A percentile compares a stretch with the other conserved stretches of the same genome.
Conservation (phyloP, 2,329 filamentous ascomycete genomes). For the Trichoderma asperellum region DNA sequence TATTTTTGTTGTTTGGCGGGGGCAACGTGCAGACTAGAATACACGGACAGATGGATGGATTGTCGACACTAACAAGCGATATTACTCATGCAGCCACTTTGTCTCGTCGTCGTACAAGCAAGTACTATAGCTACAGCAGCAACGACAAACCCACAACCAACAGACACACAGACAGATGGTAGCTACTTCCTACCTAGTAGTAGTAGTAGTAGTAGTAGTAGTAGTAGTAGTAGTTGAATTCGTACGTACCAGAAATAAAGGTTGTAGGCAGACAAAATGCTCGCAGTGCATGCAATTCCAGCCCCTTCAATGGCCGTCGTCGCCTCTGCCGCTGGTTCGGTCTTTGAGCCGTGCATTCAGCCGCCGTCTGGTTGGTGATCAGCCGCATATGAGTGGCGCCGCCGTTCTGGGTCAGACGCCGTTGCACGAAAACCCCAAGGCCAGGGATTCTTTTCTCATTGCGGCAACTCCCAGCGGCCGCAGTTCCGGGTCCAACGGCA, state of each 20-base stretch:
- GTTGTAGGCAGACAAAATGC: too few species aligned
- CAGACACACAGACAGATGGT: not conserved
- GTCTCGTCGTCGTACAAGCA: not conserved
- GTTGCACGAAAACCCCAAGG: not conserved
- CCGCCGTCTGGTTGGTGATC: not conserved
- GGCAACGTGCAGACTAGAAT: not conserved
- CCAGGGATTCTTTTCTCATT: not conserved
- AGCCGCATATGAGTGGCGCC: not conserved
- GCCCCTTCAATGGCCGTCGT: not conserved
- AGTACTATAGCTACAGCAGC: not conserved
- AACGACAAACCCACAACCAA: too few species aligned
- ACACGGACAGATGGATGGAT: not conserved
- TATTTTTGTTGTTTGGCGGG: not conserved
- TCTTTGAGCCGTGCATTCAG: not conserved
- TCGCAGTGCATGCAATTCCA: not conserved
- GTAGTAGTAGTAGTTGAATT: too few species aligned
- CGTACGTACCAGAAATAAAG: too few species aligned
- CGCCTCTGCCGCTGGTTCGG: not conserved
- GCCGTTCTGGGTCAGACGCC: not conserved
- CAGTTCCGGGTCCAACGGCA: slow-evolving; percentile 11
- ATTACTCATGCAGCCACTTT: not conserved
- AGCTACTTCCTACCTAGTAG: not conserved
- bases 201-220: too few species aligned
- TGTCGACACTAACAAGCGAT: not conserved
- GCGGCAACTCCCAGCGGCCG: not conserved